Conservation (phyloP, 495 filamentous ascomycete genomes). For the Penicillium verhagenii region DNA sequence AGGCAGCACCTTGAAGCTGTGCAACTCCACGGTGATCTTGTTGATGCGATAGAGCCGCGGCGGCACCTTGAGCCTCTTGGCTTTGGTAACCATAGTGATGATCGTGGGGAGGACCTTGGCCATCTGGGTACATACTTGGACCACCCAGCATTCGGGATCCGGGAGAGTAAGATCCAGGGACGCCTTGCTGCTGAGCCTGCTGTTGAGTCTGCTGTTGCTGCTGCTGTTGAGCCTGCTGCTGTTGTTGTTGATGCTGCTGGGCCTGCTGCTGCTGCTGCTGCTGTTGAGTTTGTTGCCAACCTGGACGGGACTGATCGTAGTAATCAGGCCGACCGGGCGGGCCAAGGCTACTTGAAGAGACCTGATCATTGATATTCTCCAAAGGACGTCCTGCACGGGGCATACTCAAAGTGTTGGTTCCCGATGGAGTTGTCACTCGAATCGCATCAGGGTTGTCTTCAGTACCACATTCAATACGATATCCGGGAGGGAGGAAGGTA, state of each 20-base stretch:
- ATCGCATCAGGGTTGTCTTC: slow-evolving; percentile 92
- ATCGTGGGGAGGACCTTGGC: slow-evolving; percentile 40
- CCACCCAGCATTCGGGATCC: slow-evolving; percentile 43
- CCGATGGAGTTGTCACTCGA: slow-evolving; percentile 94
- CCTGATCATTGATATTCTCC: slow-evolving; percentile 38
- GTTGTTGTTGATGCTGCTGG: slow-evolving; percentile 53
- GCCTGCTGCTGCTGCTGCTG: slow-evolving; percentile 54
- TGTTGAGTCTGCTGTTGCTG: slow-evolving; percentile 48
- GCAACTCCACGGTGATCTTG: slow-evolving; percentile 81
- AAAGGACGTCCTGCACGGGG: slow-evolving; percentile 50
- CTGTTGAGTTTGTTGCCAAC: slow-evolving; percentile 47
- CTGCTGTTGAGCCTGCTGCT: slow-evolving; percentile 46
- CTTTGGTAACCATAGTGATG: slow-evolving; percentile 46
- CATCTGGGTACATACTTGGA: slow-evolving; percentile 39
- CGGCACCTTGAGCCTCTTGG: slow-evolving; percentile 49
- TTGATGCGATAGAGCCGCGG: slow-evolving; percentile 61
- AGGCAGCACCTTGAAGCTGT: slow-evolving; percentile 73
- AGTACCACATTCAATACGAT: slow-evolving; percentile 93
- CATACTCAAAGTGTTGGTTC: slow-evolving; percentile 64
- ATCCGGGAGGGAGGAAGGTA: slow-evolving; percentile 95
- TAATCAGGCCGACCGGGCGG: slow-evolving; percentile 42
- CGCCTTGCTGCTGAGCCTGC: slow-evolving; percentile 40
- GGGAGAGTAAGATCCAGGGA: slow-evolving; percentile 45
- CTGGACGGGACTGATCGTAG: slow-evolving; percentile 48
- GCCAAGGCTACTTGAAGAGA: slow-evolving; percentile 31